These are phyloP conservation scores for Phytophthora citrophthora DNA, from an alignment of 352 stramenopile genomes.

Conservation along the genomic window DNA sequence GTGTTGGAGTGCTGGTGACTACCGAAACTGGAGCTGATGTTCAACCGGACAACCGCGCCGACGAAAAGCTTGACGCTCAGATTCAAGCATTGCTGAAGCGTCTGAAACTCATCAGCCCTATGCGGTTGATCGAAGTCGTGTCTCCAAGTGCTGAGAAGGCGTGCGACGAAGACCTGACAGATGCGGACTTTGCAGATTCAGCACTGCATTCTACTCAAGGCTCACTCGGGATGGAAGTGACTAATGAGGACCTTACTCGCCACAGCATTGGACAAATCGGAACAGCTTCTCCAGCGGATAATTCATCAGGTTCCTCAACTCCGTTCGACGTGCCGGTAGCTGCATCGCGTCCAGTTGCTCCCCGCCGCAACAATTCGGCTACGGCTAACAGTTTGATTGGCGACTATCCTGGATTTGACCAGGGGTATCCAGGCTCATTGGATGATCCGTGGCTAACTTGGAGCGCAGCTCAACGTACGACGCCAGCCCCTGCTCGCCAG, in stretches of 20 bases:
- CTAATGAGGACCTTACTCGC: slow-evolving; percentile 26
- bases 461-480: slow-evolving; percentile 42
- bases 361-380: slow-evolving; percentile 10
- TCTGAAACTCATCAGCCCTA: slow-evolving; percentile 51
- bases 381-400: slow-evolving; percentile 11
- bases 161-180: slow-evolving; percentile 59
- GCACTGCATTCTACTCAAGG: slow-evolving; percentile 54
- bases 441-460: slow-evolving; percentile 60
- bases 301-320: slow-evolving; percentile 12
- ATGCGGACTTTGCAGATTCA: slow-evolving; percentile 75
- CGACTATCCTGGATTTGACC: slow-evolving; percentile 30
- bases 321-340: slow-evolving; percentile 16
- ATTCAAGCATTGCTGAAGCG: slow-evolving; percentile 58
- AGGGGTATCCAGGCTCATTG: slow-evolving; percentile 37
- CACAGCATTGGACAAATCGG: slow-evolving; percentile 6
- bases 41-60: slow-evolving; percentile 36
- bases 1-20: slow-evolving; percentile 39
- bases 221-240: slow-evolving; percentile 40
- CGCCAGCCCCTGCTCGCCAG: slow-evolving; percentile 22
- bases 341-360: not conserved
- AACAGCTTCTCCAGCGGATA: slow-evolving; percentile 1
- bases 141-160: slow-evolving; percentile 50
- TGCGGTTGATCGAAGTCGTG: slow-evolving; percentile 64
- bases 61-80: slow-evolving; percentile 64
- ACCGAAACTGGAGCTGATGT: slow-evolving; percentile 23